Base-by-base conservation (phyloP, 179 eudicot genomes). In the Silene coronaria region DNA sequence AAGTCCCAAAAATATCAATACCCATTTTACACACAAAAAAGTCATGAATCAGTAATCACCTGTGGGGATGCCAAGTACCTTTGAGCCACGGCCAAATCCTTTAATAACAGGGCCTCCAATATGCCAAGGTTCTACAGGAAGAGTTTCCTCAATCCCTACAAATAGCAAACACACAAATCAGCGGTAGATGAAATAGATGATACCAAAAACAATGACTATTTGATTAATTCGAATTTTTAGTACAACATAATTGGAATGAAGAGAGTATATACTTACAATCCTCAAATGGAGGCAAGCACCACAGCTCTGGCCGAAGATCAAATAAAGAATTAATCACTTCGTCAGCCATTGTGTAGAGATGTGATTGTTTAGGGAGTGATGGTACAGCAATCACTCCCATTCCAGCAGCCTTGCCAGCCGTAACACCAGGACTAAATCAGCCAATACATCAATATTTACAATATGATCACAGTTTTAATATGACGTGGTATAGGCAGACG, bases 31-130 rank as follows among this genome's bases (percentile, higher is more conserved):
- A 14, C 57, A 5, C 5, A 17, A 16, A 53, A 53, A 53, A 53
- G 21, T 23, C 2, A 61, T 51, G 14, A 19, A 42, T 22, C 3
- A 23, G 6, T 21, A 30, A 67, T 28, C 72, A 95, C 99, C 99
- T 88, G 99, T 95, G 34, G 97, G 99, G 57, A 95, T 95, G 68
- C 99, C 99, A 80, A 95, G 97, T 32, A 95, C 88, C 88, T 92
- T 95, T 68, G 99, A 95, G 70, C 99, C 97, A 72, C 99, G 97
- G 38, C 97, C 96, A 85, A 80, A 92, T 73, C 99, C 99, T 84
- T 92, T 92, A 26, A 92, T 81, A 67, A 95, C 99, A 38, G 99
- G 99, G 75, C 99, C 99, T 10, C 91, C 91, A 70, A 95, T 86
- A 77, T 79, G 83, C 97, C 97, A 95, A 72, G 97, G 95, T 75